A percentile compares a stretch with the other conserved stretches of the same genome.
Conservation (phyloP, 2,329 filamentous ascomycete species). For the Sclerotinia trifoliorum region DNA sequence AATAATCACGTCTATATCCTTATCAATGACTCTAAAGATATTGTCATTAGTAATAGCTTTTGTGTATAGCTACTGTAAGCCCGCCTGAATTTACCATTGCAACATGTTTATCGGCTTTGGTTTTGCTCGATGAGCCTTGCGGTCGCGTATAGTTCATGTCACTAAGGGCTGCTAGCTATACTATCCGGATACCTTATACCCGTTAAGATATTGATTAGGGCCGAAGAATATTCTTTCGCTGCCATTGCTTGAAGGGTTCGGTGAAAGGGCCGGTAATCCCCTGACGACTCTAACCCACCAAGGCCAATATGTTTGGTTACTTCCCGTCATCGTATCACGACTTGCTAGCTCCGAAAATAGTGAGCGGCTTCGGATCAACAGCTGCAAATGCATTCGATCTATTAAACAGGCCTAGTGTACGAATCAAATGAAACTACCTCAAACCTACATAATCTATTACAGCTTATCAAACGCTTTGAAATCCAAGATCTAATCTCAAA, state of each 20-base stretch:
- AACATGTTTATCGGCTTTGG: conserved; percentile 36
- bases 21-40: conserved; percentile 26
- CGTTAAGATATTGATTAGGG: no score
- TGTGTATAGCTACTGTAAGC: background rate
- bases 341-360: conserved; percentile 37
- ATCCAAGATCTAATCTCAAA: no score
- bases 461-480: no score
- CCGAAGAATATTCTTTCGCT: conserved; percentile 40
- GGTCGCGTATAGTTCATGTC: no score
- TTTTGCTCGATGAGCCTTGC: background rate
- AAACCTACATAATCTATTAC: no score
- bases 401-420: no score
- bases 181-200: no score
- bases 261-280: conserved; percentile 42
- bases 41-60: conserved; percentile 19
- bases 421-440: no score
- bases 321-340: conserved; percentile 25
- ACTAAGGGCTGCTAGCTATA: no score
- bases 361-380: conserved; percentile 36
- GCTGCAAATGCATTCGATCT: conserved; percentile 40
- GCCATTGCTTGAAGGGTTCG: conserved; percentile 38
- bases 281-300: conserved; percentile 39
- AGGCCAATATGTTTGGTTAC: conserved; percentile 43
- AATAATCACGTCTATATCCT: conserved; percentile 20
- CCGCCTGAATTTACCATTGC: conserved; percentile 43